phyloP scores from a whole-genome alignment of 345 rosid genomes.

The Citrus maxima region DNA sequence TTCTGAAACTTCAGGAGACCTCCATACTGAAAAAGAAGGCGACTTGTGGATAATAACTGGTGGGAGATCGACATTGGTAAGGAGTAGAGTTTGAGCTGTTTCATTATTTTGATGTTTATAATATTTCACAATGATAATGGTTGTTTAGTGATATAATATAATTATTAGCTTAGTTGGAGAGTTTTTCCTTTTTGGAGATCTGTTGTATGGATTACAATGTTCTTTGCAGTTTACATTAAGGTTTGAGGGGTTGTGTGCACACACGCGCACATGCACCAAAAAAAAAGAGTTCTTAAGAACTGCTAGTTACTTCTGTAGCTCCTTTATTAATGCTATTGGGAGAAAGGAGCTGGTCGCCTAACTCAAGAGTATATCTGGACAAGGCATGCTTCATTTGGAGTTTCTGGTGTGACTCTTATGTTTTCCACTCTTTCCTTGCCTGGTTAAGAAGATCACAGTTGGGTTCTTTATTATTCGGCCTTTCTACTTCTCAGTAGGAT shows the following conservation, averaged over 20 bases:
- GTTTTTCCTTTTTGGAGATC: background rate
- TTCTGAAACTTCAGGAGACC: slow-evolving; percentile 55
- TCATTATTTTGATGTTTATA: background rate
- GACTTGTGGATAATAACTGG: slow-evolving; percentile 53
- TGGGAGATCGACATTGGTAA: slow-evolving; percentile 47
- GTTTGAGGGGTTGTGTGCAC: background rate
- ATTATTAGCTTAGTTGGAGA: background rate
- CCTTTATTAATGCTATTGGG: background rate
- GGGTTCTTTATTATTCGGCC: background rate
- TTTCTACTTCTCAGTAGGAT: background rate
- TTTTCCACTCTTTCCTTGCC: background rate
- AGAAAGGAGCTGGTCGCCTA: background rate
- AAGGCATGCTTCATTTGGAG: background rate
- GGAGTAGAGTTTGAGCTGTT: slow-evolving; percentile 13
- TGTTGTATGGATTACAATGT: background rate
- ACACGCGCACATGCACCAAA: too few species aligned
- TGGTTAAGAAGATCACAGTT: background rate
- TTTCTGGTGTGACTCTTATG: background rate
- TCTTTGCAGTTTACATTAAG: background rate
- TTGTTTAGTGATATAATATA: background rate
- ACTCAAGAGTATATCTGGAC: background rate
- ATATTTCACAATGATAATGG: background rate
- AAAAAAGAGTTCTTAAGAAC: background rate
- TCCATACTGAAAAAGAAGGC: slow-evolving; percentile 26
- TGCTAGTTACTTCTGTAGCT: background rate